Evolutionary conservation across 768 basidiomycete species (phyloP), one percentile per base, ranked within the genome.

Genomic region (Collybiopsis luxurians): DNA sequence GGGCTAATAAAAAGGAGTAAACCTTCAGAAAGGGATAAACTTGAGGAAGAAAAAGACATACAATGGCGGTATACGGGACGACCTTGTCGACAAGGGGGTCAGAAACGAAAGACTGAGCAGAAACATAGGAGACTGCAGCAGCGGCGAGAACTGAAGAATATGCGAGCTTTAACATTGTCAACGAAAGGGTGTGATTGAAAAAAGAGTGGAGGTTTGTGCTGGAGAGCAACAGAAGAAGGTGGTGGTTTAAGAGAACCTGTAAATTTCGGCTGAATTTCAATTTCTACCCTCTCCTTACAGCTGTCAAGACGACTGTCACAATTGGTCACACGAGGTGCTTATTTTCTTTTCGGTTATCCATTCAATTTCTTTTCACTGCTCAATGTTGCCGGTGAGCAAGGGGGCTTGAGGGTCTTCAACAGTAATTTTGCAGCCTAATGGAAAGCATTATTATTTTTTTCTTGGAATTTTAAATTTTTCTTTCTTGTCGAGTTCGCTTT

Each of bases 1-100:
- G 3, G 82, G 82, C 79, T 82, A 47, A 15, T n/a, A 23, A 39
- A 54, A 12, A 28, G 17, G 12, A 28, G n/a, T 15, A 17, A 24
- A 23, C 6, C 7, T 12, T 15, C 11, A 17, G 24, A 13, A 30
- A 24, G 2, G 2, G 11, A 54, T 36, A 36, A 39, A n/a, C 21
- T 44, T 6, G 3, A 11, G 31, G 21, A 13, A 30, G 26, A 42
- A 5, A 31, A n/a, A 26, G 12, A 47, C 54, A 15, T 38, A 55
- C 54, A 30, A 55, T 55, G 36, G 54, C 54, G 45, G 54, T 55
- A 39, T 55, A 55, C 23, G 54, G 54, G 39, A 55, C 45, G 24
- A 46, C 27, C 36, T 55, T 55, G 54, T 55, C 54, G 3, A 55
- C 54, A 44, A 55, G 54, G 21, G 54, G 54, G 45, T 55, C 54